Evolutionary conservation across 768 basidiomycete species (phyloP), one percentile per base, ranked within the genome.

Genomic region (Kwoniella bestiolae): DNA sequence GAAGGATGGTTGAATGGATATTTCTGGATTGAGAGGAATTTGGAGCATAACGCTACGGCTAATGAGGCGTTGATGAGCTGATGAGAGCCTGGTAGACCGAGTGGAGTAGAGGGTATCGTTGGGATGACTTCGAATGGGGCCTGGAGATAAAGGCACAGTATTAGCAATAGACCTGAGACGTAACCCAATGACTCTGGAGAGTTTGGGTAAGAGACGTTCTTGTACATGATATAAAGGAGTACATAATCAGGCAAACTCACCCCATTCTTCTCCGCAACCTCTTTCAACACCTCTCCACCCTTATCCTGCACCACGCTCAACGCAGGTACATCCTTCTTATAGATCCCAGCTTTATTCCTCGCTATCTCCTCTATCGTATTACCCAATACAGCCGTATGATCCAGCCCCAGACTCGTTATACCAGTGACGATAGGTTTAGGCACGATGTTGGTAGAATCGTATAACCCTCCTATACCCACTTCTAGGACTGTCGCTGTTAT

Each of bases 381-480:
- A 0, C 96, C 96, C 1, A 99, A 84, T 26, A 96, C 87, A 60
- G 85, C 83, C 46, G 91, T 87, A 82, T 99, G 96, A 75, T 99
- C 96, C 69, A 97, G 86, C 0, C 96, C 96, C 12, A 99, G 84
- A 3, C 92, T 86, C 8, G 94, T 91, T 25, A 98, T 84, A 5
- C 94, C 96, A 5, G 94, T 91, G 26, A 90, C 90, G n/a, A 94
- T 77, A 0, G 96, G 96, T 62, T 86, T 86, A 0, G 93, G 94
- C 11, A 98, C 92, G 66, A 95, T 87, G 71, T 99, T 99, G 28
- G 96, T 99, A 72, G 92, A 92, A 77, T 99, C 96, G 76, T 91
- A 91, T 23, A 86, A 85, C 9, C 96, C 96, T 23, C 96, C 96
- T 21, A 99, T 89, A 8, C 96, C 96, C 38, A 98, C 96, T 84